phyloP scores from a whole-genome alignment of 257 asterid genomes.

The Coffea canephora region DNA sequence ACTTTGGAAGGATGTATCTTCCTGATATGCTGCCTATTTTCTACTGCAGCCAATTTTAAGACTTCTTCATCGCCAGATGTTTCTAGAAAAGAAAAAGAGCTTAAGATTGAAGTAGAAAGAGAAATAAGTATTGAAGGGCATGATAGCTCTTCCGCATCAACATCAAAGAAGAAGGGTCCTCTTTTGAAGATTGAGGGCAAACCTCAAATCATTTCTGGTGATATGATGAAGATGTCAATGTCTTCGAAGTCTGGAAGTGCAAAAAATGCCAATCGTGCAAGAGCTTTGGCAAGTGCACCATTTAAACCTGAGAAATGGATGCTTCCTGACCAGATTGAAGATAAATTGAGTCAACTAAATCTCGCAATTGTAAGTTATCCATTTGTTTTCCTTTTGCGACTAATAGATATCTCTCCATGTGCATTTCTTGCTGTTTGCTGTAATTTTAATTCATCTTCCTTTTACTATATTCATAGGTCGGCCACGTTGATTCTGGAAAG shows the following conservation, averaged over 20 bases:
- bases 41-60: constrained; percentile 22
- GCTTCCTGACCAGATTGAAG: constrained; percentile 55
- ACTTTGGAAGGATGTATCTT: constrained; percentile 22
- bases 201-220: constrained; percentile 28
- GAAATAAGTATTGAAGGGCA: constrained; percentile 37
- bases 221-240: constrained; percentile 35
- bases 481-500: constrained; percentile 99
- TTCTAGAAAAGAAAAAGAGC: constrained; percentile 29
- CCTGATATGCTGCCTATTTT: constrained; percentile 18
- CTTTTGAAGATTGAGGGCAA: constrained; percentile 39
- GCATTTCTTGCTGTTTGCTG: neutral
- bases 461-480: constrained; percentile 55
- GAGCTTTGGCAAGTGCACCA: constrained; percentile 38
- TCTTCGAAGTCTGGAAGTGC: constrained; percentile 50
- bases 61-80: constrained; percentile 31
- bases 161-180: constrained; percentile 37
- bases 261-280: constrained; percentile 34
- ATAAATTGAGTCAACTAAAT: constrained; percentile 68
- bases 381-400: constrained; percentile 2
- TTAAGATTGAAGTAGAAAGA: constrained; percentile 30
- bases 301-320: constrained; percentile 73
- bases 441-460: constrained; percentile 7
- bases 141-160: constrained; percentile 43
- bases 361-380: constrained; percentile 76
- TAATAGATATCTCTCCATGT: neutral